Evolutionary conservation across 2,329 filamentous ascomycete genomes (phyloP), one percentile per base, ranked within the genome.

Genomic region (Cercospora sp.): DNA sequence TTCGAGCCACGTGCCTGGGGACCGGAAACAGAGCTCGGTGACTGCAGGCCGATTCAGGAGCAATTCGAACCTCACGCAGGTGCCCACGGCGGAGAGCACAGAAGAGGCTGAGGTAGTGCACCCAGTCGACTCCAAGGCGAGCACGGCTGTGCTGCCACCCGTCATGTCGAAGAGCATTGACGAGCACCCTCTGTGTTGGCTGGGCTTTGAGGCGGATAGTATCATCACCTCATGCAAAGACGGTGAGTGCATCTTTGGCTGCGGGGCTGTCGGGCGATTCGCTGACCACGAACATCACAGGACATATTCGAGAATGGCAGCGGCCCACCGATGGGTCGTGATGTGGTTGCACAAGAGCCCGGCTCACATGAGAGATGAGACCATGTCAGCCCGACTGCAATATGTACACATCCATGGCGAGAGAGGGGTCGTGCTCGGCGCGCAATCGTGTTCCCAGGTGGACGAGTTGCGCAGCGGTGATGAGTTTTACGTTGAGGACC

Each of bases 171-270:
- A 97, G 80, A 84, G 87, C 12, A 88, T 97, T 40, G 93, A 97
- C 79, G 88, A 90, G 69, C 93, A 98, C 80, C 93, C 94, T 63
- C 84, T 97, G 57, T 92, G 89, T 79, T 97, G 94, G 90, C 81
- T 99, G 45, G 91, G 90, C n/a, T 99, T 99, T 75, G 94, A 94
- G 65, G 91, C 97, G 78, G 90, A 97, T 75, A 91, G 91, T 71
- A 97, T 99, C 73, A 89, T 98, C 76, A 97, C 93, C 40, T 93
- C 92, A 73, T 97, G 93, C 81, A 91, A 93, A 77, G 91, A 90
- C 81, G 94, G 94, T 96, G 83, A 80, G 90, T 66, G 84, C 58
- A 55, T 61, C 45, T 57, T 55, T 13, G 26, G 49, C 13, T 16
- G 32, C 45, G 18, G 45, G 18, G 21, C 30, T 9, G 28, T 18